Evolutionary conservation across 805 yeast species (phyloP).

Genomic region (Cyberlindnera veronae): DNA sequence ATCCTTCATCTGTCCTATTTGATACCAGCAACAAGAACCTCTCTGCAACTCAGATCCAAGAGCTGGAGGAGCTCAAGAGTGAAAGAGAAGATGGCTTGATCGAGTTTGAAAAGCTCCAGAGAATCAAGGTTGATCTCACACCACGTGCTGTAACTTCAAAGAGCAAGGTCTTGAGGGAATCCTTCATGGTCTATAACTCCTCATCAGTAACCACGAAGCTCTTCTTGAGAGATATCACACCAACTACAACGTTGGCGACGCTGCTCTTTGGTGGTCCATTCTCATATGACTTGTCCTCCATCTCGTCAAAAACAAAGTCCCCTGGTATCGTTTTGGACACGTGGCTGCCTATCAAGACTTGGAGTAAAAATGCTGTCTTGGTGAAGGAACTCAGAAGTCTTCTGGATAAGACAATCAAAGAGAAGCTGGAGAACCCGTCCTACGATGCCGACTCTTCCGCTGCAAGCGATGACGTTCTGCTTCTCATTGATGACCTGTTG

Average conservation of each 20-base stretch:
- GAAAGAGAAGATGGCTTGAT: constrained; percentile 40
- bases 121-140: constrained; percentile 34
- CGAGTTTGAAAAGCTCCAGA: constrained; percentile 31
- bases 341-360: constrained; percentile 89
- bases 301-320: constrained; percentile 45
- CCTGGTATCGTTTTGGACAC: constrained; percentile 84
- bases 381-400: constrained; percentile 64
- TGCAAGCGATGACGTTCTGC: constrained; percentile 33
- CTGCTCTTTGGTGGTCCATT: constrained; percentile 80
- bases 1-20: constrained; percentile 81
- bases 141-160: constrained; percentile 30
- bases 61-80: constrained; percentile 24
- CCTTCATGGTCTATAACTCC: constrained; percentile 61
- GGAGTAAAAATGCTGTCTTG: constrained; percentile 92
- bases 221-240: constrained; percentile 74
- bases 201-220: constrained; percentile 64
- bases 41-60: constrained; percentile 26
- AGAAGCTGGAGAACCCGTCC: constrained; percentile 51
- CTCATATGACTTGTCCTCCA: constrained; percentile 47
- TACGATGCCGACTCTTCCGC: constrained; percentile 24
- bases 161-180: constrained; percentile 38
- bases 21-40: constrained; percentile 35
- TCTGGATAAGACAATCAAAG: constrained; percentile 64
- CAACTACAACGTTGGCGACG: constrained; percentile 67
- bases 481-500: constrained; percentile 34